Evolutionary conservation across 192 early-diverging fungal species (phyloP).

Genomic region (Entophlyctis luteolus): DNA sequence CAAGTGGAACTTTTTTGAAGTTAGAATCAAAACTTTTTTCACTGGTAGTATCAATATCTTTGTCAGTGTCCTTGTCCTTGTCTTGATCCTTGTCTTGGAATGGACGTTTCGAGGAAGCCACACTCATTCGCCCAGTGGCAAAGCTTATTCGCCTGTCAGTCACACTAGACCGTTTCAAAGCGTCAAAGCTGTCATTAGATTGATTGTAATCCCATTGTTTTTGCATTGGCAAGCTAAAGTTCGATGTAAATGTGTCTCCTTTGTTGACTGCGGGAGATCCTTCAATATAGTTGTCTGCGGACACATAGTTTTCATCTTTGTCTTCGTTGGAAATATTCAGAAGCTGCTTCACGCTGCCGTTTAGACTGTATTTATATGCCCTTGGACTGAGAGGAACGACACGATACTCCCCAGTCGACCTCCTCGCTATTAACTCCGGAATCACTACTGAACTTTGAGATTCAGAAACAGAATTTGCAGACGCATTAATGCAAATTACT

Average conservation of each 20-base stretch:
- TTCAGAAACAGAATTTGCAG: neutral
- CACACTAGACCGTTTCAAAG: neutral
- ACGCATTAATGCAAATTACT: neutral
- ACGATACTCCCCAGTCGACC: neutral
- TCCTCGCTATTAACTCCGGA: neutral
- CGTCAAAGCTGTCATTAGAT: neutral
- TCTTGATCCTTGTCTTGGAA: neutral
- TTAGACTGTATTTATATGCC: neutral
- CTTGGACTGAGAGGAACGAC: neutral
- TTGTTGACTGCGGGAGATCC: neutral
- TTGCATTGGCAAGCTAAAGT: neutral
- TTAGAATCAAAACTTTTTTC: neutral
- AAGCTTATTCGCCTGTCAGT: neutral
- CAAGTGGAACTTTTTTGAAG: neutral
- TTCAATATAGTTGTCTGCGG: neutral
- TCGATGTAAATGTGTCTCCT: neutral
- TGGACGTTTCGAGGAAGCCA: neutral
- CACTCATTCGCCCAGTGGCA: neutral
- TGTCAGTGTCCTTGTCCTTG: neutral
- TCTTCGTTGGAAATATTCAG: neutral
- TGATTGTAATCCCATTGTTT: too few relatives aligned
- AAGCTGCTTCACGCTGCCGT: constrained; percentile 3
- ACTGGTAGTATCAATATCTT: neutral
- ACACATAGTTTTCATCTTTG: neutral
- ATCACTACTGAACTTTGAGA: neutral